Conservation (phyloP, 106 monocot genomes). For the Dioscorea zingiberensis region DNA sequence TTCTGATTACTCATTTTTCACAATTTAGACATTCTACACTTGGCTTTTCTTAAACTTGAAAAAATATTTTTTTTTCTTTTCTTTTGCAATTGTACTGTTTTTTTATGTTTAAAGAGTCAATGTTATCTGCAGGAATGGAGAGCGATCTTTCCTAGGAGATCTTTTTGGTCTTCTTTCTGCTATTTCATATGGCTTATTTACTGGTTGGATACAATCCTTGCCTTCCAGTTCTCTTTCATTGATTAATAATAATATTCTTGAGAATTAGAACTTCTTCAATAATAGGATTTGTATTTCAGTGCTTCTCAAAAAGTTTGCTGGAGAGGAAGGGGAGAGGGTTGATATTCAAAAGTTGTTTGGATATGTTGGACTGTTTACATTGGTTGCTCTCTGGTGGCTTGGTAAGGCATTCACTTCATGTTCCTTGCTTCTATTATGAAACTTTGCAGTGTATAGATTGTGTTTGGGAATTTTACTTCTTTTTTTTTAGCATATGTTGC, state of each 20-base stretch:
- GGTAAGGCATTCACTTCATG: constrained; percentile 31
- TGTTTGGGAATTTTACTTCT: neutral
- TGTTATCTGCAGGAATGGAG: constrained; percentile 41
- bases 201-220: constrained; percentile 38
- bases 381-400: constrained; percentile 96
- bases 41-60: too few species aligned
- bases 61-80: neutral
- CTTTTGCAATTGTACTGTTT: neutral
- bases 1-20: too few species aligned
- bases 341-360: constrained; percentile 99
- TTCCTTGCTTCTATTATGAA: too few species aligned
- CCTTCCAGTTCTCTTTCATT: neutral
- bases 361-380: constrained; percentile 88
- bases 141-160: constrained; percentile 82
- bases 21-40: too few species aligned
- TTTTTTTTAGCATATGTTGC: too few species aligned
- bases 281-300: constrained; percentile 36
- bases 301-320: constrained; percentile 91
- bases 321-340: constrained; percentile 83
- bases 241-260: neutral
- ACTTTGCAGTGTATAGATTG: neutral
- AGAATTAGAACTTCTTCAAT: neutral
- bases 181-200: constrained; percentile 86
- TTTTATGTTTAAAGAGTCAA: neutral
- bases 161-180: constrained; percentile 97